Percentiles rank a stretch among this genome's conserved stretches.
phyloP scores from a whole-genome alignment of 2,329 filamentous ascomycete species.

The Penicillium psychrosexuale region DNA sequence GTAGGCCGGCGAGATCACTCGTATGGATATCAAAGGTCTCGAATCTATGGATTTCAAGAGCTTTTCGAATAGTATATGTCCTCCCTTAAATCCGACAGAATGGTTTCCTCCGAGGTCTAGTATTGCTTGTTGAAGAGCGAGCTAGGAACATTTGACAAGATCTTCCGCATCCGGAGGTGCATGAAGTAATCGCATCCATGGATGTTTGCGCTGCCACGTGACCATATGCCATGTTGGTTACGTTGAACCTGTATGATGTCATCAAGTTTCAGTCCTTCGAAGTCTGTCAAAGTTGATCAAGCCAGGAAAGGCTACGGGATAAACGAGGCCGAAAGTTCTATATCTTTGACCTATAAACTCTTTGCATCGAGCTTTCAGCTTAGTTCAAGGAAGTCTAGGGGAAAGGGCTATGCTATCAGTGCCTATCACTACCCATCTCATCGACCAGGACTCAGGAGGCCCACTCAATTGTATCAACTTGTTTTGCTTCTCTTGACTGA shows the following conservation, averaged over 20 bases:
- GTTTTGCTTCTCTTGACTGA: not conserved
- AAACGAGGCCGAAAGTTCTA: too few species aligned
- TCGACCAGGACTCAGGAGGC: not conserved
- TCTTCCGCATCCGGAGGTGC: not conserved
- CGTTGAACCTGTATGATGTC: not conserved
- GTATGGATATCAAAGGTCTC: too few species aligned
- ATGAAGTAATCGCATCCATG: not conserved
- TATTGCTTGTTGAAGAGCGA: not conserved
- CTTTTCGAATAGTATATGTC: too few species aligned
- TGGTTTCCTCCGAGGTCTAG: not conserved
- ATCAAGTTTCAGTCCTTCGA: not conserved
- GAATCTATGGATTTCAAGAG: not conserved
- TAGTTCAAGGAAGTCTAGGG: not conserved
- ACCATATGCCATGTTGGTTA: not conserved
- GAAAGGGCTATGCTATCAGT: not conserved
- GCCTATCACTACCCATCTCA: not conserved
- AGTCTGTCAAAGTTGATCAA: not conserved
- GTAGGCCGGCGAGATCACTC: too few species aligned
- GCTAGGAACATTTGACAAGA: not conserved
- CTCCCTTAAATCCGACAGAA: not conserved
- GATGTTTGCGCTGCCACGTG: not conserved
- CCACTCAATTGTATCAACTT: constrained; percentile 8
- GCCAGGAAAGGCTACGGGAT: not conserved
- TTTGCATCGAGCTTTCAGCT: not conserved
- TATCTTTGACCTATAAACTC: not conserved